Percentiles rank a stretch among this genome's conserved stretches.
These are phyloP conservation scores for Penicillium sp. DNA, from an alignment of 2,329 filamentous ascomycete genomes.

Conservation along the genomic window DNA sequence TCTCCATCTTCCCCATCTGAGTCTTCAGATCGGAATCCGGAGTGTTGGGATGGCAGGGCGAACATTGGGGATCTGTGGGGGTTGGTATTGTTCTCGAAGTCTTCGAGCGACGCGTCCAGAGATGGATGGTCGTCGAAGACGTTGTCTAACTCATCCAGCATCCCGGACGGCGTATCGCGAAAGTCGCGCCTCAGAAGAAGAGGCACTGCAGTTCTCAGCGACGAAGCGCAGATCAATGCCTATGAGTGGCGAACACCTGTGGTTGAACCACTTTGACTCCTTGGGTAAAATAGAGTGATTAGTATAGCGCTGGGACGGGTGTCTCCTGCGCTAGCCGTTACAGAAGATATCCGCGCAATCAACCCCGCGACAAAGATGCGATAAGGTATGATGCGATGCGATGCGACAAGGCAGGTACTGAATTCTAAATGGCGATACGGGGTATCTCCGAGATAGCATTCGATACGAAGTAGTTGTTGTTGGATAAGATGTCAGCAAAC, in stretches of 20 bases:
- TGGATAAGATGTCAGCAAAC: conserved; percentile 6
- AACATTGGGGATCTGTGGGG: conserved; percentile 51
- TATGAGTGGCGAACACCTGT: conserved; percentile 9
- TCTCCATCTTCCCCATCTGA: conserved; percentile 47
- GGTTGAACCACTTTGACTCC: conserved; percentile 5
- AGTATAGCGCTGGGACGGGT: conserved; percentile 16
- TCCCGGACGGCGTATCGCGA: conserved; percentile 38
- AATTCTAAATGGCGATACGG: background rate
- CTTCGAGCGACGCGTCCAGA: conserved; percentile 59
- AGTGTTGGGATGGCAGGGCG: conserved; percentile 59
- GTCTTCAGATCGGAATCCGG: conserved; percentile 59
- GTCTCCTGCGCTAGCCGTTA: conserved; percentile 16
- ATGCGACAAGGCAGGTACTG: conserved; percentile 10
- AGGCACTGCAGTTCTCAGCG: conserved; percentile 19
- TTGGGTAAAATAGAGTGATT: conserved; percentile 9
- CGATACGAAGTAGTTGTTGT: background rate
- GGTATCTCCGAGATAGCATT: conserved; percentile 6
- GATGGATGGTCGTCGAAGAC: conserved; percentile 59
- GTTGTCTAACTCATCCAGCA: conserved; percentile 49
- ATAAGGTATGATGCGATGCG: conserved; percentile 21
- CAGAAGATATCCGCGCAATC: conserved; percentile 21
- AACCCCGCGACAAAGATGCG: conserved; percentile 21
- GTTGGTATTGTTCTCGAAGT: conserved; percentile 57
- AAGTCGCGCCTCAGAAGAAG: conserved; percentile 23
- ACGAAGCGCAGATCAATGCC: conserved; percentile 16